Conservation (phyloP, 208 protist species). For the Trypanosoma vivax region DNA sequence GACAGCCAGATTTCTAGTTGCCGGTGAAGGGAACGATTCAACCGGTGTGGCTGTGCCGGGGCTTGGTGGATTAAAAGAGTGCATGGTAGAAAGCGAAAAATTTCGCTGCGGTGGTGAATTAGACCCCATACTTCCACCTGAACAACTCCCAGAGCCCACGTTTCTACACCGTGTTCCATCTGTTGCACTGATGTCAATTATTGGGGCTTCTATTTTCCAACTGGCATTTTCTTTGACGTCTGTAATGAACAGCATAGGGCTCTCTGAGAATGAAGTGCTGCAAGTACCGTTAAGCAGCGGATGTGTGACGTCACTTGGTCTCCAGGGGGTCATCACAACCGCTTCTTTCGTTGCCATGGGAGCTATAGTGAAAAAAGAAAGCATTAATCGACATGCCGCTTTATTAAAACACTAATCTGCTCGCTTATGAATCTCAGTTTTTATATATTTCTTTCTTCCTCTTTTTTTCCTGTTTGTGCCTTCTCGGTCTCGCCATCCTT, state of each 20-base stretch:
- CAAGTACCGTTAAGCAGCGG: slow-evolving; percentile 17
- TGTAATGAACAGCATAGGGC: slow-evolving; percentile 12
- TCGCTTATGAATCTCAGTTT: not conserved
- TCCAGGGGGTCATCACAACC: slow-evolving; percentile 41
- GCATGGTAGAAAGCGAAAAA: not conserved
- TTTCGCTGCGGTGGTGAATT: not conserved
- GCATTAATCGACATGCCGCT: not conserved
- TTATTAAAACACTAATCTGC: not conserved
- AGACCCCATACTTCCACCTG: not conserved
- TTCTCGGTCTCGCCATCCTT: not conserved
- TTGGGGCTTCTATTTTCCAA: slow-evolving; percentile 9
- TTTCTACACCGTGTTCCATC: not conserved
- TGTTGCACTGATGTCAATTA: slow-evolving; percentile 1
- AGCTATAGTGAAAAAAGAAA: slow-evolving; percentile 23
- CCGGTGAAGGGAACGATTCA: too few relatives aligned
- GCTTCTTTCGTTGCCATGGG: slow-evolving; percentile 36
- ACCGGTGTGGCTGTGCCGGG: too few relatives aligned
- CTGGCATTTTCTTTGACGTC: slow-evolving; percentile 16
- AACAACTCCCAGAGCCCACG: slow-evolving; percentile 1
- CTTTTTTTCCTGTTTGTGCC: slow-evolving; percentile 7
- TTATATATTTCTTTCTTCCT: slow-evolving; percentile 2
- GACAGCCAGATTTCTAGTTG: too few relatives aligned
- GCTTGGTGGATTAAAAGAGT: too few relatives aligned
- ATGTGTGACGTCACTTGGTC: slow-evolving; percentile 37
- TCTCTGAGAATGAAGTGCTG: slow-evolving; percentile 16